Conservation (phyloP, 2,329 filamentous ascomycete genomes). For the Elsinoe ampelina region DNA sequence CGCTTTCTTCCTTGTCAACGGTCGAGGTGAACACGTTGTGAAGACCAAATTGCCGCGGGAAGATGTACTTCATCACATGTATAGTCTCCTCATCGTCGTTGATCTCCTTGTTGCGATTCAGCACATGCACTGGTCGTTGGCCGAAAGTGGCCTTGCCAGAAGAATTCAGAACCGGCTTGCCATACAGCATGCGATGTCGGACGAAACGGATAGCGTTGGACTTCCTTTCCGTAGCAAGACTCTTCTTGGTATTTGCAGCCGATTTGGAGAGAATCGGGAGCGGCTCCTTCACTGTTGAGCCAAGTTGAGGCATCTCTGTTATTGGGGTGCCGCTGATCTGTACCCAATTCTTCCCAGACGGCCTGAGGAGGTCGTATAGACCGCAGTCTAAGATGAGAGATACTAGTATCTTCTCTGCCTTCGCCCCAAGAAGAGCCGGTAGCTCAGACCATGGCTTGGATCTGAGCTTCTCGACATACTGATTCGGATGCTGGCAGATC, state of each 20-base stretch:
- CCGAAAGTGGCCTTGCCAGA: conserved; percentile 62
- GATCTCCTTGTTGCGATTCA: conserved; percentile 58
- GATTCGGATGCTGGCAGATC: conserved; percentile 56
- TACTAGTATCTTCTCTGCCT: conserved; percentile 68
- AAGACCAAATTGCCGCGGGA: conserved; percentile 79
- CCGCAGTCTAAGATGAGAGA: conserved; percentile 68
- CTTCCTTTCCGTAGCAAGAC: neutral
- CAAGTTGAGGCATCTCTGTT: conserved; percentile 32
- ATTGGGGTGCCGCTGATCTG: conserved; percentile 67
- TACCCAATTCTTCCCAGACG: conserved; percentile 56
- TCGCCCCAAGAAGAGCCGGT: conserved; percentile 61
- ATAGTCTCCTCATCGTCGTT: conserved; percentile 47
- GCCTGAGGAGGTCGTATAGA: conserved; percentile 57
- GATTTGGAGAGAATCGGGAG: conserved; percentile 22
- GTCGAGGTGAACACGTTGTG: conserved; percentile 83
- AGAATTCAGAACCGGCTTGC: conserved; percentile 60
- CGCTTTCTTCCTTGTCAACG: conserved; percentile 55
- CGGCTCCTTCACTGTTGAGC: neutral
- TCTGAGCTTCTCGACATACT: conserved; percentile 60
- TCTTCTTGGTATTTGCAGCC: neutral
- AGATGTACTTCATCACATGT: conserved; percentile 83
- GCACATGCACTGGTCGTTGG: conserved; percentile 69
- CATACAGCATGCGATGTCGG: conserved; percentile 79
- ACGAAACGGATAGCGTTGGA: conserved; percentile 62
- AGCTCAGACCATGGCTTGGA: conserved; percentile 64